Evolutionary conservation across 2,329 filamentous ascomycete genomes (phyloP).

Genomic region (Penicillium occitanis): DNA sequence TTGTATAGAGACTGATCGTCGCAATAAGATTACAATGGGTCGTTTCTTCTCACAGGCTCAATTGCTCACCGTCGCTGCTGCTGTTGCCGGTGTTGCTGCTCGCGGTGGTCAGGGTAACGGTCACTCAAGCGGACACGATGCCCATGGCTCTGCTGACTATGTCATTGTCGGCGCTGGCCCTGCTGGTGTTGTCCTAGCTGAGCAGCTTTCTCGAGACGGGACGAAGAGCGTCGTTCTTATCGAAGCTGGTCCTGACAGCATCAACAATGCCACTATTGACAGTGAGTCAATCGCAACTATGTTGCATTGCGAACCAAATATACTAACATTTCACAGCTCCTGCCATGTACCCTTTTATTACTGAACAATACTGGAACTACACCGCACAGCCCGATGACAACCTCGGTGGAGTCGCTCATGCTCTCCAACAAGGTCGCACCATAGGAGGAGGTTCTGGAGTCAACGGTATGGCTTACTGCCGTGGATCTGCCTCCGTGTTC

Average conservation of each 20-base stretch:
- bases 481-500: conserved; percentile 27
- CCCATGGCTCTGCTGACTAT: not conserved
- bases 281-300: conserved; percentile 1
- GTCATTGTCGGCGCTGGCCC: conserved; percentile 1
- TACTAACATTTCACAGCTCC: not conserved
- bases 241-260: conserved; percentile 2
- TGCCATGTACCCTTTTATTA: not conserved
- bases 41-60: not conserved
- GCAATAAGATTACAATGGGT: not conserved
- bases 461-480: conserved; percentile 27
- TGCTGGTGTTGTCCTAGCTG: conserved; percentile 3
- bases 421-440: conserved; percentile 24
- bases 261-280: not conserved
- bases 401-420: not conserved
- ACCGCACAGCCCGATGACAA: not conserved
- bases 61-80: not conserved
- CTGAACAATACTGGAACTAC: not conserved
- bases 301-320: not conserved
- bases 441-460: conserved; percentile 27
- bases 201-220: not conserved
- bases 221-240: not conserved
- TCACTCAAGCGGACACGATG: not conserved
- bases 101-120: not conserved
- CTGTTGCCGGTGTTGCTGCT: not conserved
- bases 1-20: not conserved